phyloP scores from a whole-genome alignment of 768 basidiomycete species.

The Boletus patriciae region DNA sequence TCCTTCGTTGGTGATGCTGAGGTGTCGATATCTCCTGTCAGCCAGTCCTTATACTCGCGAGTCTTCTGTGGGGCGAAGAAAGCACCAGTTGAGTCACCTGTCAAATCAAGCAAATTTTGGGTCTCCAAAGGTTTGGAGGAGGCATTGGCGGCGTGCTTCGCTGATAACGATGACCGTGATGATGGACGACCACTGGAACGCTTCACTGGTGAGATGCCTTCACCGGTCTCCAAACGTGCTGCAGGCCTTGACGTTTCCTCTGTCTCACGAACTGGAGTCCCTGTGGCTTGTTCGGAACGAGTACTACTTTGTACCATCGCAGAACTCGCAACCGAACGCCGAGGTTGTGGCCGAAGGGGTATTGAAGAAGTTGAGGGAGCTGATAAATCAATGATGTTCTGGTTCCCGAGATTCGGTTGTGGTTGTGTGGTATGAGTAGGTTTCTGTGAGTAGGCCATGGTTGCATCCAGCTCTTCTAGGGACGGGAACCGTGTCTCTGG shows the following conservation, averaged over 20 bases:
- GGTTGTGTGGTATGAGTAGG: conserved; percentile 17
- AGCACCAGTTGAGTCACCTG: conserved; percentile 6
- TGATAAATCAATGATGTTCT: conserved; percentile 24
- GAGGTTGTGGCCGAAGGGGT: conserved; percentile 23
- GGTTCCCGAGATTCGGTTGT: conserved; percentile 12
- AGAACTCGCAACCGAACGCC: conserved; percentile 15
- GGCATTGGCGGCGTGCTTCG: conserved; percentile 50
- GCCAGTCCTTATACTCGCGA: conserved; percentile 59
- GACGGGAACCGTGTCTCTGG: conserved; percentile 83
- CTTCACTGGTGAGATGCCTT: conserved; percentile 13
- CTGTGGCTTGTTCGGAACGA: conserved; percentile 59
- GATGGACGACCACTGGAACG: conserved; percentile 21
- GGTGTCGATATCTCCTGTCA: conserved; percentile 67
- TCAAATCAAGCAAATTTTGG: conserved; percentile 21
- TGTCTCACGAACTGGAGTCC: conserved; percentile 49
- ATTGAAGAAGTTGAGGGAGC: conserved; percentile 23
- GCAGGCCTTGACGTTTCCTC: conserved; percentile 9
- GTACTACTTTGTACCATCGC: conserved; percentile 38
- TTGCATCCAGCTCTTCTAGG: conserved; percentile 76
- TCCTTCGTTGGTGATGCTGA: conserved; percentile 19
- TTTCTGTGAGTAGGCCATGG: conserved; percentile 38
- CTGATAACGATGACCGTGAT: conserved; percentile 46
- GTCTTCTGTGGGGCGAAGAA: conserved; percentile 18
- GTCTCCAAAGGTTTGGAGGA: conserved; percentile 40
- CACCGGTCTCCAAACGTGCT: conserved; percentile 18